phyloP scores from a whole-genome alignment of 495 filamentous ascomycete species.

The Podospora tetraspora region DNA sequence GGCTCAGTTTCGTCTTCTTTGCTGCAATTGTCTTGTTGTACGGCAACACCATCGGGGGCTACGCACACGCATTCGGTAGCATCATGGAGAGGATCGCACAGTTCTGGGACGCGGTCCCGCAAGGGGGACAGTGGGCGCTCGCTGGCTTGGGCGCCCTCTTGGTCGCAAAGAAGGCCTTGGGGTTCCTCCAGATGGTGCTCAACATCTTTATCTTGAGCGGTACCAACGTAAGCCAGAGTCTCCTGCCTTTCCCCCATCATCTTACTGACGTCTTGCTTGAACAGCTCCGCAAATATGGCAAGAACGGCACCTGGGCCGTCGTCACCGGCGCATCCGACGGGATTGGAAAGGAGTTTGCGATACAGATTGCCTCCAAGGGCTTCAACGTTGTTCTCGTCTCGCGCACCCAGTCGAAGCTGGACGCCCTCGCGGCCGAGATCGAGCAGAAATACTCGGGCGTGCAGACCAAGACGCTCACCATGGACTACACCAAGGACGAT shows the following conservation, averaged over 20 bases:
- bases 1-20: background rate
- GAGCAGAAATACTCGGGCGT: slow-evolving; percentile 57
- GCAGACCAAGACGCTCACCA: slow-evolving; percentile 69
- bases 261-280: background rate
- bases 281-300: slow-evolving; percentile 85
- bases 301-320: slow-evolving; percentile 88
- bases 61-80: slow-evolving; percentile 1
- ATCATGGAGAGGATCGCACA: slow-evolving; percentile 36
- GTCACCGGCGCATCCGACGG: slow-evolving; percentile 96
- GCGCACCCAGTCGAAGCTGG: slow-evolving; percentile 85
- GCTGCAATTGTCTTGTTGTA: background rate
- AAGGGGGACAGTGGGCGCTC: slow-evolving; percentile 31
- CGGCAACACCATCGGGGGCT: background rate
- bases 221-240: slow-evolving; percentile 42
- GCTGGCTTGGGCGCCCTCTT: slow-evolving; percentile 56
- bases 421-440: slow-evolving; percentile 69
- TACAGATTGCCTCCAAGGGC: slow-evolving; percentile 82
- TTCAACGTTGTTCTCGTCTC: slow-evolving; percentile 94
- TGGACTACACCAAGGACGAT: slow-evolving; percentile 82
- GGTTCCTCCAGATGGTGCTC: slow-evolving; percentile 59
- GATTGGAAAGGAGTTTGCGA: slow-evolving; percentile 91
- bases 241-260: background rate
- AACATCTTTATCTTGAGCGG: slow-evolving; percentile 71
- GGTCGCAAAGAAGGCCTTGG: slow-evolving; percentile 51
- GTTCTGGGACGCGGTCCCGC: slow-evolving; percentile 36